Base-by-base conservation (phyloP, 1,284 basidiomycete species). In the Ustilago loliicola region DNA sequence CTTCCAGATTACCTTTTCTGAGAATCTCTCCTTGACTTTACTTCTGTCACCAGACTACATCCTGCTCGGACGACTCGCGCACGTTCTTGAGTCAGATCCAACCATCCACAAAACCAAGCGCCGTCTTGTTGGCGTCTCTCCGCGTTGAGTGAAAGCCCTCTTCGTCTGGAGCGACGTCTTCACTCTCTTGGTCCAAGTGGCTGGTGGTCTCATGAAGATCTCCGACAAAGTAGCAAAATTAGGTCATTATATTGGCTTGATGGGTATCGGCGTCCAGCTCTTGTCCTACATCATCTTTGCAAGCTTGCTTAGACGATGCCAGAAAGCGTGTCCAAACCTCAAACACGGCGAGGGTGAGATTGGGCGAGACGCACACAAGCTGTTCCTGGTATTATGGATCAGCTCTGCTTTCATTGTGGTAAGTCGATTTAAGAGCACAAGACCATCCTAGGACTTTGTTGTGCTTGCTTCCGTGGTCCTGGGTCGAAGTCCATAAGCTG, bases 361-460 rank as follows among this genome's bases (percentile, higher is more conserved):
- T 4, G 45, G 45, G 7, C 13, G 19, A 6, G 4, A 13, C 17
- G 45, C 45, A 21, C 17, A 23, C 45, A 47, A 47, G 45, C 45
- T 47, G 2, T 47, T 47, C n/a, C 23, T n/a, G n/a, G 23, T 47
- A 23, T 13, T 47, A 7, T 47, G 45, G 45, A 21, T 47, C 23
- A 47, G 45, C n/a, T 47, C 45, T n/a, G 45, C 45, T 23, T 47
- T 47, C 45, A 47, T 47, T 47, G n/a, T 47, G 19, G 45, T 47
- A 21, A 47, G 45, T 23, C 21, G n/a, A 10, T 47, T 8, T 38
- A 15, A 38, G 15, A 15, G 36, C 36, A 38, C 13, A 38, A 15
- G 8, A 8, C 15, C 8, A n/a, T 38, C 17, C 36, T 38, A 15
- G 15, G 15, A 15, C 36, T 38, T 38, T 7, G 8, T 38, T 15